Evolutionary conservation across 192 early-diverging fungal genomes (phyloP), one percentile per base, ranked within the genome.

Genomic region (Pilobolus umbonatus): DNA sequence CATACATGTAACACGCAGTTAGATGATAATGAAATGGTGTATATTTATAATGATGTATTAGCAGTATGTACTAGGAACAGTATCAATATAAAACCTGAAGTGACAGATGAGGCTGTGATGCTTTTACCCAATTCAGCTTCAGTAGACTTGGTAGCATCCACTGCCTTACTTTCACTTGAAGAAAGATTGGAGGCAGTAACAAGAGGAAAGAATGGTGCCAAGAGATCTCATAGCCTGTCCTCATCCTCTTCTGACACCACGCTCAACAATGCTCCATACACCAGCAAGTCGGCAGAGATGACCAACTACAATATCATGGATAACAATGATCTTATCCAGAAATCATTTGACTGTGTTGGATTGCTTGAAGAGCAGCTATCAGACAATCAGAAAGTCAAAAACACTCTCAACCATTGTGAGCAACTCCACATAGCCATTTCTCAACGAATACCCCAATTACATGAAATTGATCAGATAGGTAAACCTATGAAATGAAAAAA

Each of bases 151-250:
- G 19, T 1, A 17, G 64, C 67, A 30, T 39, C 65, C n/a, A 73
- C 61, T 11, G 60, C 60, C 3, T 19, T 65, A 43, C 29, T 73
- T 21, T 48, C 71, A 14, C 54, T 73, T 17, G 65, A 73, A 50
- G 71, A 73, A 17, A 30, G 71, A n/a, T 57, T 73, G 31, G 65
- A 59, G 6, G 71, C 71, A 5, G 71, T 67, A 12, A 73, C 61
- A 17, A 52, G 36, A 4, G 47, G 49, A 24, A 42, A 52, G 12
- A 50, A 5, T 9, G 19, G 17, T 24, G n/a, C 32, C 19, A 4
- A 31, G 15, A 24, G 44, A 46, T 14, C 24, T 29, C 25, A 22
- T 49, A 34, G 19, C 2, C 52, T 17, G 15, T 21, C 24, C 28
- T 43, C 38, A 49, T 34, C 39, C 1, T 21, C 47, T 43, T 30